Evolutionary conservation across 2,329 filamentous ascomycete genomes (phyloP), one percentile per base, ranked within the genome.

Genomic region (Lachnellula hyalina): DNA sequence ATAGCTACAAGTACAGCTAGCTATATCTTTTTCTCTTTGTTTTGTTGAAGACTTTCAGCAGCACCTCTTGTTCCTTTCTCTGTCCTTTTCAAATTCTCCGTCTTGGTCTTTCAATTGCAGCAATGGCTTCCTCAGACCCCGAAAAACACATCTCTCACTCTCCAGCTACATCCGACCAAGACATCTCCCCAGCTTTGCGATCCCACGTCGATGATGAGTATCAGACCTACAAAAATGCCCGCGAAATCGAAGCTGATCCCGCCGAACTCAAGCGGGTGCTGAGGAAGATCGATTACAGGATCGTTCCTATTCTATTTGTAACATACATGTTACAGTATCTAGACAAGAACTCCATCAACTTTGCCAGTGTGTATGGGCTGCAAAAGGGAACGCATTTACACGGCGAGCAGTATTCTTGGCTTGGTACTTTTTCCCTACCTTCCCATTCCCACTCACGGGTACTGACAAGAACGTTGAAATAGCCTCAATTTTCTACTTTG

Each of bases 241-340:
- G 55, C 38, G 61, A 61, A 15, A 52, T 60, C 34, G 61, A 64
- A 36, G 14, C 62, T 35, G 64, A 63, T 38, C 57, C 45, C 1
- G 47, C 34, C 14, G 59, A 61, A 50, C 66, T 64, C 7, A 70
- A 68, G 35, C 67, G 64, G 5, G 73, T 82, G 5, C 54, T 83
- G 52, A 71, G 73, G 23, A 83, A 82, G 65, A 82, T 84, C 55
- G 82, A 84, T 64, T 15, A 51, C 17, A 48, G 70, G 5, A 68
- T 84, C 8, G 75, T 84, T 3, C 79, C 81, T 0, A 65, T 84
- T 6, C 66, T 84, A 9, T 81, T 82, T 56, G 59, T 76, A 42
- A 81, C 77, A 0, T 83, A 83, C 61, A 76, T 78, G 68, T 66
- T 84, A 56, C 80, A 82, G 62, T 84, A 82, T 52, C 82, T 84